These are phyloP conservation scores for Daldinia childiae DNA, from an alignment of 495 filamentous ascomycete species.

Conservation along the genomic window DNA sequence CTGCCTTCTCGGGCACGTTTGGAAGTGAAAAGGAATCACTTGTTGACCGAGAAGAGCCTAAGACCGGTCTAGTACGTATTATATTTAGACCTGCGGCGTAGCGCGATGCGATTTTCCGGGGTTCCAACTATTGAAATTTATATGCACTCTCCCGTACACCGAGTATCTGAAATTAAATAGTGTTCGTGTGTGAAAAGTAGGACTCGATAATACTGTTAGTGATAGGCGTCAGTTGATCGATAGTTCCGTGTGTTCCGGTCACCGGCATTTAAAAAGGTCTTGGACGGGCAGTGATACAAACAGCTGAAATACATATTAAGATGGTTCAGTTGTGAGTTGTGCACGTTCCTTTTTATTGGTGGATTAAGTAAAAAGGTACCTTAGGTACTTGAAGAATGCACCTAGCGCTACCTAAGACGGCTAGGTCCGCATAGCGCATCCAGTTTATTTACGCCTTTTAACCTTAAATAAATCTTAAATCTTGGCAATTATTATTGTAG, in stretches of 20 bases:
- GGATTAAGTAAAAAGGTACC: background rate
- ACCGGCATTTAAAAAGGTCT: slow-evolving; percentile 18
- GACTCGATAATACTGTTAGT: background rate
- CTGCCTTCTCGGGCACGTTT: slow-evolving; percentile 27
- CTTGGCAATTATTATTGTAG: background rate
- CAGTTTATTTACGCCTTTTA: slow-evolving; percentile 4
- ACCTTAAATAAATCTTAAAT: slow-evolving; percentile 16
- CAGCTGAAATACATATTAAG: background rate
- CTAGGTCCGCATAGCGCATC: slow-evolving; percentile 16
- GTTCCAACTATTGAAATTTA: background rate
- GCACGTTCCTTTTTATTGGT: slow-evolving; percentile 7
- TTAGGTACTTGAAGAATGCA: background rate
- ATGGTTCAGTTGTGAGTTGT: slow-evolving; percentile 4
- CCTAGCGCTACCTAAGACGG: slow-evolving; percentile 27
- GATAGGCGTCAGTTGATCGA: slow-evolving; percentile 26
- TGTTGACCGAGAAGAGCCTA: slow-evolving; percentile 6
- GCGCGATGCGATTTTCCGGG: background rate
- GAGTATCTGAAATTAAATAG: background rate
- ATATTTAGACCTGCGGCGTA: slow-evolving; percentile 10
- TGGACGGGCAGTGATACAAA: background rate
- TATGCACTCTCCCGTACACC: background rate
- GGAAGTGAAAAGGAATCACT: slow-evolving; percentile 9
- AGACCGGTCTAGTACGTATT: slow-evolving; percentile 4
- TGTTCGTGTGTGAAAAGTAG: background rate
- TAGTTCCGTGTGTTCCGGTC: slow-evolving; percentile 17